Conservation (phyloP, 106 monocot species). For the Acorus gramineus region DNA sequence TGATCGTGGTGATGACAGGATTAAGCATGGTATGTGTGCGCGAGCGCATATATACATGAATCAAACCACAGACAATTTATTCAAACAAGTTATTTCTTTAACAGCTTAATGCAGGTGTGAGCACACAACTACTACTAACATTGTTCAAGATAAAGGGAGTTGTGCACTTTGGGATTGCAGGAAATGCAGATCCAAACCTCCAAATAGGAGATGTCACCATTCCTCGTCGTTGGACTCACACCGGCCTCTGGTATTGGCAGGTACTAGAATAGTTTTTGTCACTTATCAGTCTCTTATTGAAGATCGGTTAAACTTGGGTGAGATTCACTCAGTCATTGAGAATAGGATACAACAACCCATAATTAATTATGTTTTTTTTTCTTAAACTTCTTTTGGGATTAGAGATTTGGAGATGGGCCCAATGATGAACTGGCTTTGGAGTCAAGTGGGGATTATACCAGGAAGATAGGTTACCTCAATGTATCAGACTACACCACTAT, state of each 20-base stretch:
- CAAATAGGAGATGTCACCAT: constrained; percentile 54
- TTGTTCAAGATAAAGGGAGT: constrained; percentile 44
- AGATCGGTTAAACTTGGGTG: too few relatives aligned
- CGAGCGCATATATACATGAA: background rate
- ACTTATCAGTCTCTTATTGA: too few relatives aligned
- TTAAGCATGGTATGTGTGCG: constrained; percentile 38
- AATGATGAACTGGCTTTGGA: constrained; percentile 37
- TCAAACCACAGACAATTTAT: background rate
- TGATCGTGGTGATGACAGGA: constrained; percentile 53
- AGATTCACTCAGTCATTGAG: too few relatives aligned
- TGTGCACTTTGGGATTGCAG: constrained; percentile 47
- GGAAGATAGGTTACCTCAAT: constrained; percentile 27
- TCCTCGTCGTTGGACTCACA: constrained; percentile 38
- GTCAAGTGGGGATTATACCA: constrained; percentile 37
- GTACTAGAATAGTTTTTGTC: constrained; percentile 5
- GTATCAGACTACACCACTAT: constrained; percentile 24
- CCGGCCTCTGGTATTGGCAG: constrained; percentile 54
- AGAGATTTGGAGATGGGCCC: constrained; percentile 34
- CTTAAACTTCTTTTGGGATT: background rate
- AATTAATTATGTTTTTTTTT: background rate
- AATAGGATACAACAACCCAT: background rate
- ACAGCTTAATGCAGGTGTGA: constrained; percentile 53
- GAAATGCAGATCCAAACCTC: constrained; percentile 36
- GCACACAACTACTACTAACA: constrained; percentile 32
- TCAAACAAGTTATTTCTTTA: background rate